Evolutionary conservation across 306 rosid species (phyloP), one percentile per base, ranked within the genome.

Genomic region (Citrullus mucosospermus): DNA sequence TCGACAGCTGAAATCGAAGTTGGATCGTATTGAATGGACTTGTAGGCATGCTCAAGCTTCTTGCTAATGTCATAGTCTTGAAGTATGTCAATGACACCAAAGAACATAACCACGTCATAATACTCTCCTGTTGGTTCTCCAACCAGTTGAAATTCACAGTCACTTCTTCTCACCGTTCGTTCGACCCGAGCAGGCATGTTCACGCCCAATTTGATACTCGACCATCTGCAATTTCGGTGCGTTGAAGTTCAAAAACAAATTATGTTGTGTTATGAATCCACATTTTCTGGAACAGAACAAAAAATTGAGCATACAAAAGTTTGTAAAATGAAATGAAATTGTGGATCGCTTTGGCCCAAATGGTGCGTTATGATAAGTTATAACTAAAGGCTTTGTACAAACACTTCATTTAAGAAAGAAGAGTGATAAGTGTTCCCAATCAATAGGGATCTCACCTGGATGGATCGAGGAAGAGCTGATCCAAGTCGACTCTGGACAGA

Each of bases 1-100:
- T 94, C 98, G 14, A 94, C 98, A 0, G 97, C 97, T 54, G 98
- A 94, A 69, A 94, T 94, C 32, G 94, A 94, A 48, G 94, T 92
- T 0, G 98, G 90, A 32, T 94, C 98, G 79, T 92, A 90, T 67
- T 94, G 98, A 78, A 94, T 56, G 83, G 98, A 94, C 83, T 94
- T 94, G 86, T 94, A 94, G 4, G 97, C 98, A 85, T 94, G 98
- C 68, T 94, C 98, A 57, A 94, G 97, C 90, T 94, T 94, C 94
- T 93, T 93, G 91, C 96, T 93, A 44, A 93, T 93, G 83, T 93
- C 98, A 74, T 93, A 93, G 86, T 93, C 98, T 82, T 94, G 98
- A 84, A 93, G 98, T 62, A 92, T 94, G 90, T 94, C 98, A 80
- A 94, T 94, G 81, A 94, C 70, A 9, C 96, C 97, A 78, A 91